Evolutionary conservation across 345 rosid species (phyloP).

Genomic region (Adansonia digitata): DNA sequence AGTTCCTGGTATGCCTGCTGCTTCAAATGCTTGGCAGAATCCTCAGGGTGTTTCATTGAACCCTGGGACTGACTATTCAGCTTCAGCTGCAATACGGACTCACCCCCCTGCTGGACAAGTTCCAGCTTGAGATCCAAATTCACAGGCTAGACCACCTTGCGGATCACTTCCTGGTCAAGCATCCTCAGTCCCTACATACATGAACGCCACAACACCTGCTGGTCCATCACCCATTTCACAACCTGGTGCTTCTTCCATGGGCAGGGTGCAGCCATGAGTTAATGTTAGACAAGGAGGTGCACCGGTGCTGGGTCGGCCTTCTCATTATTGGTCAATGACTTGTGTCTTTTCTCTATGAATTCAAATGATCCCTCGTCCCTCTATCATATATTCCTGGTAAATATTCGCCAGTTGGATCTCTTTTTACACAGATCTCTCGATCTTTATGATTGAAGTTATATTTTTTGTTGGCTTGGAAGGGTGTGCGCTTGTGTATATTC

Average conservation of each 20-base stretch:
- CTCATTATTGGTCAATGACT: slow-evolving; percentile 35
- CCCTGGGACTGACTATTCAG: slow-evolving; percentile 35
- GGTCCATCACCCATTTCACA: slow-evolving; percentile 35
- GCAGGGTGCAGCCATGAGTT: slow-evolving; percentile 30
- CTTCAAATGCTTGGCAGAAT: slow-evolving; percentile 64
- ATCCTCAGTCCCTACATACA: slow-evolving; percentile 28
- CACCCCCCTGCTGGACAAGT: slow-evolving; percentile 38
- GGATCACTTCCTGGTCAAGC: slow-evolving; percentile 26
- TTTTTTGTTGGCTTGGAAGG: background rate
- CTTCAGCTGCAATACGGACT: slow-evolving; percentile 31
- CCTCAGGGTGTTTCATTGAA: slow-evolving; percentile 41
- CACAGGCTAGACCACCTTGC: slow-evolving; percentile 30
- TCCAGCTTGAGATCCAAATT: slow-evolving; percentile 41
- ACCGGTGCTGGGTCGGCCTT: slow-evolving; percentile 35
- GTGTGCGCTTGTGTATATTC: background rate
- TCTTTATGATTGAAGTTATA: background rate
- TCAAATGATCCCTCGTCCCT: background rate
- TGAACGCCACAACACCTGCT: slow-evolving; percentile 25
- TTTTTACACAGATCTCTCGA: background rate
- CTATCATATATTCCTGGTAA: background rate
- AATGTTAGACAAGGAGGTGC: slow-evolving; percentile 31
- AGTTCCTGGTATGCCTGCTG: slow-evolving; percentile 39
- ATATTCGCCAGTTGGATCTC: background rate
- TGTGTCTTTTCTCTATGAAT: background rate
- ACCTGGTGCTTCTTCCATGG: slow-evolving; percentile 18